A percentile compares a stretch with the other conserved stretches of the same genome.
These are phyloP conservation scores for Wickerhamomyces tratensis DNA, from an alignment of 805 yeast species.

Conservation along the genomic window DNA sequence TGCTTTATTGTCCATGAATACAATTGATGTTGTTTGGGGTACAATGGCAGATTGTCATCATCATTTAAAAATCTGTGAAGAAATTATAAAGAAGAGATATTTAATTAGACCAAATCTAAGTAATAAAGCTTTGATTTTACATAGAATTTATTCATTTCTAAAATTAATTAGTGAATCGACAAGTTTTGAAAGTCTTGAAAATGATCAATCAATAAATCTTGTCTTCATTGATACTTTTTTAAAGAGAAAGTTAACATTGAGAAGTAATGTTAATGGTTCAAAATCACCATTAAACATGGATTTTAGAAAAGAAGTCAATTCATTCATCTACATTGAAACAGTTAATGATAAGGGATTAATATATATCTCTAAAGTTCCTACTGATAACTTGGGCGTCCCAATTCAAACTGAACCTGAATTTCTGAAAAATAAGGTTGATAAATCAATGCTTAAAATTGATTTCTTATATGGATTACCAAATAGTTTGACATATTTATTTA, in stretches of 20 bases:
- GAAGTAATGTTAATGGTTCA: neutral
- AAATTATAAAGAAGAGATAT: constrained; percentile 63
- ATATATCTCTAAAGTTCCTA: no score
- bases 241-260: no score
- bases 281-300: no score
- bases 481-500: constrained; percentile 61
- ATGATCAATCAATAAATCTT: neutral
- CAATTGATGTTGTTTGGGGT: constrained; percentile 86
- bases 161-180: constrained; percentile 70
- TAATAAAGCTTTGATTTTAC: constrained; percentile 67
- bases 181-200: constrained; percentile 6
- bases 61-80: constrained; percentile 69
- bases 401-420: neutral
- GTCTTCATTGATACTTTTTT: no score
- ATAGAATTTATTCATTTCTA: constrained; percentile 67
- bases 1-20: constrained; percentile 78
- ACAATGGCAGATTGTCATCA: constrained; percentile 78
- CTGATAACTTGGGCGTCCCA: no score
- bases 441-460: constrained; percentile 34
- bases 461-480: constrained; percentile 81
- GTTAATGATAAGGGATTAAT: no score
- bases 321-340: neutral
- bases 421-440: neutral
- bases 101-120: constrained; percentile 54
- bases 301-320: neutral